These are phyloP conservation scores for Mycosphaerelloides madeirae DNA, from an alignment of 2,329 filamentous ascomycete species.

Conservation along the genomic window DNA sequence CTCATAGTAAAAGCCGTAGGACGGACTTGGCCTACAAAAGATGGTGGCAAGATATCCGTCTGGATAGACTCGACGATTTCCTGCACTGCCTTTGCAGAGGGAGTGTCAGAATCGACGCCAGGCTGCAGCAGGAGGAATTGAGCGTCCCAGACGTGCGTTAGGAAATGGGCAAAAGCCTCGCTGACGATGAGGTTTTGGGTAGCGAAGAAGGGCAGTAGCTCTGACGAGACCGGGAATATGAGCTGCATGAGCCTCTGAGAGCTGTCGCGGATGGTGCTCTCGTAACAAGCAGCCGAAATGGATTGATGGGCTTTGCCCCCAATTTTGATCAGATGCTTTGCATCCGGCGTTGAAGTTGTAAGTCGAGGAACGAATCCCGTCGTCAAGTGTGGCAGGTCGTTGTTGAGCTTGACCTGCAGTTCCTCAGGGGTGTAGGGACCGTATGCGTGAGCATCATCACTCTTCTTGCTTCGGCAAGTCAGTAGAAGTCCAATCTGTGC, in stretches of 20 bases:
- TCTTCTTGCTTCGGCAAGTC: constrained; percentile 4
- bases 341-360: constrained; percentile 11
- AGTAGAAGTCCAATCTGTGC: constrained; percentile 13
- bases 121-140: constrained; percentile 10
- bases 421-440: constrained; percentile 3
- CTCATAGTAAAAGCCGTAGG: constrained; percentile 7
- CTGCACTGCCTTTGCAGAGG: constrained; percentile 5
- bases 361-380: constrained; percentile 15
- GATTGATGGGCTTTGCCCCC: background rate
- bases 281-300: constrained; percentile 3
- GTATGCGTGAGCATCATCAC: background rate
- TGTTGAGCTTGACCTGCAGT: constrained; percentile 10
- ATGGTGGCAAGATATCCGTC: constrained; percentile 8
- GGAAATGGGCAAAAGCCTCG: constrained; percentile 13
- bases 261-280: constrained; percentile 12
- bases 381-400: constrained; percentile 1
- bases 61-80: constrained; percentile 18
- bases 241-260: constrained; percentile 7
- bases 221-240: constrained; percentile 3
- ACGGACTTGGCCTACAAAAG: constrained; percentile 10
- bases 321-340: constrained; percentile 2
- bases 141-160: constrained; percentile 19
- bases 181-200: constrained; percentile 7
- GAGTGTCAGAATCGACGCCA: constrained; percentile 2
- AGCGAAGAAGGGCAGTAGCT: constrained; percentile 9